These are phyloP conservation scores for Fusarium transvaalense DNA, from an alignment of 2,329 filamentous ascomycete species.

Conservation along the genomic window DNA sequence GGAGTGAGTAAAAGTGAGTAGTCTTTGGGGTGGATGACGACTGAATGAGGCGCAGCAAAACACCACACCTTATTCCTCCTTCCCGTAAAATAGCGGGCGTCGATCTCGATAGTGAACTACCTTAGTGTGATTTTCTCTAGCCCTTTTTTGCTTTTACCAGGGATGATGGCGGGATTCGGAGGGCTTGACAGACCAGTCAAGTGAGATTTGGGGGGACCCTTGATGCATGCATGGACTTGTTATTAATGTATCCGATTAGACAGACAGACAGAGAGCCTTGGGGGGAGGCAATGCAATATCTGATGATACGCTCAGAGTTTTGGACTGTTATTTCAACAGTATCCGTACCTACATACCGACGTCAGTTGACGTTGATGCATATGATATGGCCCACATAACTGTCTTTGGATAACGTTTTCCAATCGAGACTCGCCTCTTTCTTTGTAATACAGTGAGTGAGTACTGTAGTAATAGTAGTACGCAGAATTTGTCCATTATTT, in stretches of 20 bases:
- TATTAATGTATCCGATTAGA: neutral
- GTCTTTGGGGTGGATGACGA: slow-evolving; percentile 30
- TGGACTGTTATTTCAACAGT: neutral
- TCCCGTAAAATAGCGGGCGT: slow-evolving; percentile 22
- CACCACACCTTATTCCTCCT: slow-evolving; percentile 33
- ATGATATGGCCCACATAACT: neutral
- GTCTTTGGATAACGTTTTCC: slow-evolving; percentile 4
- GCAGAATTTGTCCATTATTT: too few relatives aligned
- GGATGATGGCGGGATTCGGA: slow-evolving; percentile 28
- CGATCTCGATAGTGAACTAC: slow-evolving; percentile 41
- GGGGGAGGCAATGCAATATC: neutral
- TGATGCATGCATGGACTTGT: slow-evolving; percentile 23
- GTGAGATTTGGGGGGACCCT: slow-evolving; percentile 31
- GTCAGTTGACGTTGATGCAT: neutral
- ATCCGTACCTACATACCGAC: too few relatives aligned
- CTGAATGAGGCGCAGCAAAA: slow-evolving; percentile 35
- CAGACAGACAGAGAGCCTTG: too few relatives aligned
- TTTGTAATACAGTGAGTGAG: too few relatives aligned
- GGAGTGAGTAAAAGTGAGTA: too few relatives aligned
- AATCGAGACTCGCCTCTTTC: slow-evolving; percentile 6
- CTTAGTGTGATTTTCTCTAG: slow-evolving; percentile 14
- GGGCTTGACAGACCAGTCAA: slow-evolving; percentile 34
- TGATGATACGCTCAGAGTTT: neutral
- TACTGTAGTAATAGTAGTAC: too few relatives aligned
- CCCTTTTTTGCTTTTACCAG: neutral